Conservation (phyloP, 2,329 filamentous ascomycete species). For the Purpureocillium lavendulum region DNA sequence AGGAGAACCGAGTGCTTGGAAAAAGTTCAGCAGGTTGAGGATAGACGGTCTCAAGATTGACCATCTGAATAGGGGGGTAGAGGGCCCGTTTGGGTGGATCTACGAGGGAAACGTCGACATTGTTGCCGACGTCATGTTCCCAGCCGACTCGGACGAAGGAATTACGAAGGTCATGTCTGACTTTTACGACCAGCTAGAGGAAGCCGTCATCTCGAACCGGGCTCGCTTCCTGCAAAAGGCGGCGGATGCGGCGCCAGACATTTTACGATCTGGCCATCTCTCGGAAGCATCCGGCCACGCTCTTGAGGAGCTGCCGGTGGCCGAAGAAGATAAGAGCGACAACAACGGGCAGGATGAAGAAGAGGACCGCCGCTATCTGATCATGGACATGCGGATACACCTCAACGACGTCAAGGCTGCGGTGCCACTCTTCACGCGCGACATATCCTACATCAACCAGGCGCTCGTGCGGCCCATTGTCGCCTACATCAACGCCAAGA, state of each 20-base stretch:
- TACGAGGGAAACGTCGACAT: conserved; percentile 96
- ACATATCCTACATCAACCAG: conserved; percentile 93
- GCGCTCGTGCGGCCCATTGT: conserved; percentile 92
- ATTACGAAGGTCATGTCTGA: conserved; percentile 94
- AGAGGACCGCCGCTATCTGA: conserved; percentile 69
- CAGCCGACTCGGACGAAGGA: conserved; percentile 77
- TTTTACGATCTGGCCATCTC: conserved; percentile 23
- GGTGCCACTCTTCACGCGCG: conserved; percentile 84
- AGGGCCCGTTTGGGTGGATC: conserved; percentile 96
- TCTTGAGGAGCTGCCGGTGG: conserved; percentile 2
- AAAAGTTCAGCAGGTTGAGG: conserved; percentile 86
- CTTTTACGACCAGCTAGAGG: conserved; percentile 93
- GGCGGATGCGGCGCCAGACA: conserved; percentile 15
- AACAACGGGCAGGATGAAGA: no score
- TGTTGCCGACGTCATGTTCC: conserved; percentile 90
- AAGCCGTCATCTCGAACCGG: conserved; percentile 74
- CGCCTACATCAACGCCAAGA: conserved; percentile 93
- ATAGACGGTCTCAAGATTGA: conserved; percentile 94
- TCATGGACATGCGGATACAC: conserved; percentile 92
- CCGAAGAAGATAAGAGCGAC: conserved; percentile 7
- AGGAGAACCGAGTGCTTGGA: conserved; percentile 69
- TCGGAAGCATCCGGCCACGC: conserved; percentile 17
- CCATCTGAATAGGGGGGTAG: conserved; percentile 86
- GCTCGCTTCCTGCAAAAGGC: conserved; percentile 51
- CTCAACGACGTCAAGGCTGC: conserved; percentile 90